These are phyloP conservation scores for Parmelia sp. DNA, from an alignment of 495 filamentous ascomycete genomes.

Conservation along the genomic window DNA sequence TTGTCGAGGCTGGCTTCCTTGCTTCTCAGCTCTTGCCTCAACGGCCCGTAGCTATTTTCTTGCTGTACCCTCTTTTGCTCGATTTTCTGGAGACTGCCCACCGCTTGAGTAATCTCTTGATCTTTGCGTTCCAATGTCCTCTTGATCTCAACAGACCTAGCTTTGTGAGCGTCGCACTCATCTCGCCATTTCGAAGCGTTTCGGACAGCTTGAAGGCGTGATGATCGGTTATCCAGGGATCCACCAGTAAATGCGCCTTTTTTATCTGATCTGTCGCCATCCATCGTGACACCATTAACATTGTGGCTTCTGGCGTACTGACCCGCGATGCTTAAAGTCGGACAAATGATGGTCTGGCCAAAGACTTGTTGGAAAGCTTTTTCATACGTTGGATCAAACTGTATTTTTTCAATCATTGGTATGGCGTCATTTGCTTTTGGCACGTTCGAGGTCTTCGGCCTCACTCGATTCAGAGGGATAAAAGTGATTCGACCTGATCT, in stretches of 20 bases:
- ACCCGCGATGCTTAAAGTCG: conserved; percentile 73
- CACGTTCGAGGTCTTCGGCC: conserved; percentile 60
- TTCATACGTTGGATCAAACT: conserved; percentile 69
- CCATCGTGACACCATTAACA: conserved; percentile 86
- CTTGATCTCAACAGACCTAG: conserved; percentile 51
- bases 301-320: conserved; percentile 88
- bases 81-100: conserved; percentile 73
- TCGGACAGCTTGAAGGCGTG: conserved; percentile 75
- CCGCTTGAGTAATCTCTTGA: conserved; percentile 76
- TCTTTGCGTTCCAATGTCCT: conserved; percentile 67
- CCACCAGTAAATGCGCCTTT: conserved; percentile 91
- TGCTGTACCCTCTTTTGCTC: conserved; percentile 72
- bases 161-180: conserved; percentile 60
- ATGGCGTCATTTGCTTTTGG: conserved; percentile 82
- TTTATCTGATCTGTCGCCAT: conserved; percentile 90
- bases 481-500: conserved; percentile 87
- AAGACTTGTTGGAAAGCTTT: conserved; percentile 89
- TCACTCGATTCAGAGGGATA: conserved; percentile 81
- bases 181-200: conserved; percentile 68
- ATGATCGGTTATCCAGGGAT: conserved; percentile 76
- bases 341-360: conserved; percentile 91
- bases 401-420: conserved; percentile 78
- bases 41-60: conserved; percentile 75
- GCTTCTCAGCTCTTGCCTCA: conserved; percentile 63
- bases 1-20: conserved; percentile 67